These are phyloP conservation scores for Pestalotiopsis sp. DNA, from an alignment of 2,329 filamentous ascomycete genomes.

Conservation along the genomic window DNA sequence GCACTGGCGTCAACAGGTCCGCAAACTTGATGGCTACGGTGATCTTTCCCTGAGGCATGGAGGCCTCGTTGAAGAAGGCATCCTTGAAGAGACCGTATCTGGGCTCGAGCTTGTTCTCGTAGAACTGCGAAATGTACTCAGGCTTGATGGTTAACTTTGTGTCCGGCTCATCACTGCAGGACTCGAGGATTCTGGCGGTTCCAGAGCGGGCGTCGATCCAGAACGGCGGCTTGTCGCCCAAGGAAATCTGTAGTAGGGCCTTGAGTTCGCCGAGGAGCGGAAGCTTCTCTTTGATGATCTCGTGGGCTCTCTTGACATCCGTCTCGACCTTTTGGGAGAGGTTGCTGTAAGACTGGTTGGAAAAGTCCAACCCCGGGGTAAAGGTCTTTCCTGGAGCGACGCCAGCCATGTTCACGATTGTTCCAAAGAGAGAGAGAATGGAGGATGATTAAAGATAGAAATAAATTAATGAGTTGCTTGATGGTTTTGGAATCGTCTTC, in stretches of 20 bases:
- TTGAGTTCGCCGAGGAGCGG: slow-evolving; percentile 24
- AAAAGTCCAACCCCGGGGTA: slow-evolving; percentile 25
- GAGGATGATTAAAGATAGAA: not conserved
- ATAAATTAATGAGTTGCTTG: not conserved
- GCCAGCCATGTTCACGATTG: slow-evolving; percentile 21
- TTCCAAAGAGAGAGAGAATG: not conserved
- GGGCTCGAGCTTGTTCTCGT: slow-evolving; percentile 27
- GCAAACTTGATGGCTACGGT: slow-evolving; percentile 27
- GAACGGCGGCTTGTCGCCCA: slow-evolving; percentile 23
- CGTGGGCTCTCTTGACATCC: slow-evolving; percentile 18
- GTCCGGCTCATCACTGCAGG: slow-evolving; percentile 24
- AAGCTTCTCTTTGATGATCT: slow-evolving; percentile 26
- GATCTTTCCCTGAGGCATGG: slow-evolving; percentile 25
- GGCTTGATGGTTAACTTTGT: slow-evolving; percentile 26
- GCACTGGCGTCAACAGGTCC: slow-evolving; percentile 25
- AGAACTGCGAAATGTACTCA: slow-evolving; percentile 26
- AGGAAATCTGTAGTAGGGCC: slow-evolving; percentile 21
- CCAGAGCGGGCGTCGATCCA: slow-evolving; percentile 27
- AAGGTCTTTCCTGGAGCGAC: slow-evolving; percentile 23
- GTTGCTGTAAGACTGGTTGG: slow-evolving; percentile 20
- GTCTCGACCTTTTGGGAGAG: slow-evolving; percentile 18
- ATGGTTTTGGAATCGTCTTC: not conserved
- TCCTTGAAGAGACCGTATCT: slow-evolving; percentile 28
- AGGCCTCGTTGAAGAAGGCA: slow-evolving; percentile 24
- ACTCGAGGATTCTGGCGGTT: slow-evolving; percentile 22